phyloP scores from a whole-genome alignment of 2,329 filamentous ascomycete species.

The Purpureocillium lavendulum region DNA sequence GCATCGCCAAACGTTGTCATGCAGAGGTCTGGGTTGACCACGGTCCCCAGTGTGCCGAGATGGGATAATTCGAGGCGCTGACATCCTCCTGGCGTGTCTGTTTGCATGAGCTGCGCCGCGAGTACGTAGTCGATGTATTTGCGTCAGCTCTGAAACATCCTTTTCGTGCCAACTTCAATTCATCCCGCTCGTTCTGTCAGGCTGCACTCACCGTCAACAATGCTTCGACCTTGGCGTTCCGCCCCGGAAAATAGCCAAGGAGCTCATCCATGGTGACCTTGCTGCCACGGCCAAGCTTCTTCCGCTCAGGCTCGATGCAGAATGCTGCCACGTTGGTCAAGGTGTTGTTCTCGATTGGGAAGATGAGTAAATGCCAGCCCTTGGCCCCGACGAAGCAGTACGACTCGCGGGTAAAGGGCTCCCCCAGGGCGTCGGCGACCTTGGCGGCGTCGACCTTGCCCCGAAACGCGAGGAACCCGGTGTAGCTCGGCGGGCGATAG shows the following conservation, averaged over 20 bases:
- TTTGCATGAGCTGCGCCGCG: background rate
- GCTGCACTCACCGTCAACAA: background rate
- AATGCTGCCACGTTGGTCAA: slow-evolving; percentile 1
- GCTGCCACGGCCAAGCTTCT: background rate
- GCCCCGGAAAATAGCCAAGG: background rate
- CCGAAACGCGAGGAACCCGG: background rate
- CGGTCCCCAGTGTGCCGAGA: background rate
- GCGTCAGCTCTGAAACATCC: too few relatives aligned
- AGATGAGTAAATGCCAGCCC: slow-evolving; percentile 4
- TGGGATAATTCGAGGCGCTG: background rate
- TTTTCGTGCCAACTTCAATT: too few relatives aligned
- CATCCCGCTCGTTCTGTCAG: too few relatives aligned
- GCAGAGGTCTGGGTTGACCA: background rate
- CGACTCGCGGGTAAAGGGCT: background rate
- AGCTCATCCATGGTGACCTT: slow-evolving; percentile 1
- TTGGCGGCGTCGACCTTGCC: slow-evolving; percentile 1
- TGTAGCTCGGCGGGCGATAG: background rate
- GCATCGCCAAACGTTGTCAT: slow-evolving; percentile 1
- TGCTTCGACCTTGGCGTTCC: background rate
- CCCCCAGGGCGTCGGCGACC: background rate
- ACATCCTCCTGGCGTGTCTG: background rate
- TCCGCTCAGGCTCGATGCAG: background rate
- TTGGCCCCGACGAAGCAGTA: slow-evolving; percentile 1
- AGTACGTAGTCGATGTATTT: too few relatives aligned
- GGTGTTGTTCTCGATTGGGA: background rate